A percentile compares a stretch with the other conserved stretches of the same genome.
Evolutionary conservation across 345 rosid species (phyloP).

Genomic region (Eucalyptus globulus): DNA sequence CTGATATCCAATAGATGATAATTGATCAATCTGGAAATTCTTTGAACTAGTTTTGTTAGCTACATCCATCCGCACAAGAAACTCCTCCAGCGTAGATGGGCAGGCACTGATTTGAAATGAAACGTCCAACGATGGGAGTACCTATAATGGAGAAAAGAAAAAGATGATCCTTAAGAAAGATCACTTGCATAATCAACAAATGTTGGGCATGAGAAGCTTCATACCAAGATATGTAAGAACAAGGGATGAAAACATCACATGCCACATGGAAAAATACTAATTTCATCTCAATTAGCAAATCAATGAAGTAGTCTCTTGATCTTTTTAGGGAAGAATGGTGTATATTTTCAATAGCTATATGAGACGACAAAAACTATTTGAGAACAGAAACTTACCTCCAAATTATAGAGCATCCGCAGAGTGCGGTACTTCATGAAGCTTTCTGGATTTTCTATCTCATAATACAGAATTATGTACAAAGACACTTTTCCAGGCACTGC

Average conservation of each 20-base stretch:
- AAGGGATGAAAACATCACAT: not conserved
- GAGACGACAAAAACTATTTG: not conserved
- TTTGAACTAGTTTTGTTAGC: slow-evolving; percentile 64
- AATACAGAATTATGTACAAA: slow-evolving; percentile 58
- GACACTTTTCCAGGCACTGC: slow-evolving; percentile 73
- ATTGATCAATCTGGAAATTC: slow-evolving; percentile 65
- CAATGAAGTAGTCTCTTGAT: not conserved
- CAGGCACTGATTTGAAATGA: slow-evolving; percentile 68
- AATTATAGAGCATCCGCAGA: slow-evolving; percentile 63
- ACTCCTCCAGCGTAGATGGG: slow-evolving; percentile 72
- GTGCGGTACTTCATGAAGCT: slow-evolving; percentile 77
- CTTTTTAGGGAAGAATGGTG: not conserved
- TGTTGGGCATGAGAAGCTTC: not conserved
- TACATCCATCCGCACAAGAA: slow-evolving; percentile 78
- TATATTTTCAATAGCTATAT: not conserved
- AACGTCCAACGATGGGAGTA: slow-evolving; percentile 70
- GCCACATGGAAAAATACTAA: not conserved
- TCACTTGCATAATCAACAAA: not conserved
- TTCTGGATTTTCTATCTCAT: slow-evolving; percentile 71
- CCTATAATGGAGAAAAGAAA: slow-evolving; percentile 22
- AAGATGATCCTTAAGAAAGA: not conserved
- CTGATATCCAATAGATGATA: slow-evolving; percentile 64
- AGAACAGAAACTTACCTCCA: slow-evolving; percentile 44
- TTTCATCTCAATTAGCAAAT: not conserved
- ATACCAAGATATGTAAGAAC: not conserved